phyloP scores from a whole-genome alignment of 352 stramenopile species.

The Phytopythium litorale region DNA sequence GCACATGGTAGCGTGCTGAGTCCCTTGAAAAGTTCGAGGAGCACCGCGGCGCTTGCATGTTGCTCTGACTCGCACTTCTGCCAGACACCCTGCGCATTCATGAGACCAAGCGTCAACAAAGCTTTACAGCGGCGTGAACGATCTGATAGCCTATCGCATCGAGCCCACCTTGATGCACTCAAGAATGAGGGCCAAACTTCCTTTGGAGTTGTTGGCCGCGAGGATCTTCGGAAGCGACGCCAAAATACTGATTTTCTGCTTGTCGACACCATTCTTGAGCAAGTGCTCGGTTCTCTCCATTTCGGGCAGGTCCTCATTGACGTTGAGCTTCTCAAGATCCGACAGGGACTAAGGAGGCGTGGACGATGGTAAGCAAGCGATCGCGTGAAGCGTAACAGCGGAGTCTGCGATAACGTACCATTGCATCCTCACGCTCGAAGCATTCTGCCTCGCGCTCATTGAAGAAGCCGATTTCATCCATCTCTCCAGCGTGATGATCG shows the following conservation, averaged over 20 bases:
- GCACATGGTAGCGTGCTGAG: conserved; percentile 49
- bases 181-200: conserved; percentile 52
- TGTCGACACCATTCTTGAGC: conserved; percentile 69
- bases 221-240: conserved; percentile 65
- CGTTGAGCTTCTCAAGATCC: conserved; percentile 83
- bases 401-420: conserved; percentile 33
- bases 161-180: conserved; percentile 69
- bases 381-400: background rate
- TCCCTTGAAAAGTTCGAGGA: conserved; percentile 59
- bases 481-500: conserved; percentile 26
- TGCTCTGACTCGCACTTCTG: conserved; percentile 63
- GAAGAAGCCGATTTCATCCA: conserved; percentile 83
- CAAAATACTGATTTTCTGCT: conserved; percentile 79
- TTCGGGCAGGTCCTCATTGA: conserved; percentile 79
- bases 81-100: conserved; percentile 38
- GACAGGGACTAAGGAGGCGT: conserved; percentile 50
- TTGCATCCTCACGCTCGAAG: conserved; percentile 75
- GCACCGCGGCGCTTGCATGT: conserved; percentile 33
- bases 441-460: conserved; percentile 82
- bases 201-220: conserved; percentile 68
- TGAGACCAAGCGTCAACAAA: conserved; percentile 1
- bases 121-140: background rate
- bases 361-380: background rate
- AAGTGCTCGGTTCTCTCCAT: conserved; percentile 78
- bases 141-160: background rate